Evolutionary conservation across 2,329 filamentous ascomycete genomes (phyloP), one percentile per base, ranked within the genome.

Genomic region (Westerdykella aurantiaca): DNA sequence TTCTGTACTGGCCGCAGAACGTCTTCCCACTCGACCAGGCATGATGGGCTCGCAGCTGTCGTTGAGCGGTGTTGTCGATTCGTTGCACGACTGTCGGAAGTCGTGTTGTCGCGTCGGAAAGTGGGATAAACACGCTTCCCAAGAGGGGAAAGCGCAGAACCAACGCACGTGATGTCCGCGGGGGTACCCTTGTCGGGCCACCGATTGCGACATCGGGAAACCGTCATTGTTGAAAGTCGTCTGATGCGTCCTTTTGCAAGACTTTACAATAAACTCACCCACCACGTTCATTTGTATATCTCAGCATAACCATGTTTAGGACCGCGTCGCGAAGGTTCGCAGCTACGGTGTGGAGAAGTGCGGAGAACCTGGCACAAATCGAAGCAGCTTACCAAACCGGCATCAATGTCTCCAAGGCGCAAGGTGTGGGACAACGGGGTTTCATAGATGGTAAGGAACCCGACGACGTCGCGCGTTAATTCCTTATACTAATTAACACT

Each of bases 351-450:
- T 70, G 75, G 56, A 77, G 80, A 46, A 74, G 66, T 61, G 74
- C 58, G 16, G 49, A 47, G 9, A 29, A 64, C 31, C 58, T 68
- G 22, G 65, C 69, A 7, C 68, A 74, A 44, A 68, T 72, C 44
- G 73, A 78, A 51, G 71, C 70, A 9, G 64, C 69, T 14, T 76
- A 79, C 49, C 62, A 78, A 37, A 81, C 87, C 60, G 82, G 82
- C 22, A 73, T 91, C 48, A 78, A 78, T 50, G 82, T 95, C 46
- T 88, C 88, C 34, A 81, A 81, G 62, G 86, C 86, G 23, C 89
- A 95, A 67, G 85, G 87, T 44, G 72, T 88, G 46, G 83, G 87
- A 39, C 79, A 84, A 64, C 84, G 88, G 56, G 73, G 73, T 38
- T 77, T 96, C 55, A 82, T 88, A 43, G 88, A 86, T 74, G 89